These are phyloP conservation scores for Fraxinus dipetala DNA, from an alignment of 305 asterid species.

Conservation along the genomic window DNA sequence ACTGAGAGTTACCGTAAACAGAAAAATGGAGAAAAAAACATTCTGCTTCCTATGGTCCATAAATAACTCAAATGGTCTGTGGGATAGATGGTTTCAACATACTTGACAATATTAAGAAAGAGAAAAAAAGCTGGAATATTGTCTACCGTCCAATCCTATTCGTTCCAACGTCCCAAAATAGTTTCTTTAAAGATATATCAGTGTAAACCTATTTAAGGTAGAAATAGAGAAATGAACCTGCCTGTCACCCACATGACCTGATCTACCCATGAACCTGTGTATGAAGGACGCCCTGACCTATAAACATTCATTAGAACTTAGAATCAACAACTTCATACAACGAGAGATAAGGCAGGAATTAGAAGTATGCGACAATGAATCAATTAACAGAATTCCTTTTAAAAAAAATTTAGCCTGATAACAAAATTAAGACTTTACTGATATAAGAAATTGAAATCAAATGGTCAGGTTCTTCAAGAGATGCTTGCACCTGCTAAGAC, in stretches of 20 bases:
- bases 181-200: not conserved
- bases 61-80: not conserved
- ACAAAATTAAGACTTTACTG: not conserved
- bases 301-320: conserved; percentile 16
- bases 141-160: not conserved
- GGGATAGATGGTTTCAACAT: not conserved
- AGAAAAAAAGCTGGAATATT: not conserved
- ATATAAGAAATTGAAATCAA: conserved; percentile 21
- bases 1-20: not conserved
- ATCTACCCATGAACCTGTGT: conserved; percentile 81
- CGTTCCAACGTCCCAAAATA: not conserved
- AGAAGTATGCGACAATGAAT: not conserved
- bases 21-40: not conserved
- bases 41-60: not conserved
- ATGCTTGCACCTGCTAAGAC: conserved; percentile 84
- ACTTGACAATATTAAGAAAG: not conserved
- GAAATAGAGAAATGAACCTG: conserved; percentile 41
- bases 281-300: conserved; percentile 85
- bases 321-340: conserved; percentile 18
- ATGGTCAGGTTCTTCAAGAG: conserved; percentile 25
- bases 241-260: conserved; percentile 96
- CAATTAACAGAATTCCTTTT: conserved; percentile 5
- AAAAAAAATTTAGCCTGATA: conserved; percentile 9
- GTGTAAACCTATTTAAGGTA: conserved; percentile 11
- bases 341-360: conserved; percentile 1